These are phyloP conservation scores for Pythium monospermum DNA, from an alignment of 352 stramenopile species.

Conservation along the genomic window DNA sequence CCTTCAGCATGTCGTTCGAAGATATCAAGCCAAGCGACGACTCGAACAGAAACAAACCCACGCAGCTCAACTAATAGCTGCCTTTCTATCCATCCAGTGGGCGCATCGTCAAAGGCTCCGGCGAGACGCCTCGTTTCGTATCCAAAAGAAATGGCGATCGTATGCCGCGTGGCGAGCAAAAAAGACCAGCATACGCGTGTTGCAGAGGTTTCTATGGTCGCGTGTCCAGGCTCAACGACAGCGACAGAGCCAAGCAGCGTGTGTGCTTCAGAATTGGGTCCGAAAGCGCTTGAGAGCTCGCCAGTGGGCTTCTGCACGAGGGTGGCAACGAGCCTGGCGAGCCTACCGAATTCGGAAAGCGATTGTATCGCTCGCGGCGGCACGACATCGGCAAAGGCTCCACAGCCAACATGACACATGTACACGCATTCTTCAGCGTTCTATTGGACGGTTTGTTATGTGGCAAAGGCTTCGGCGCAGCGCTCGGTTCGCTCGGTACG, in stretches of 20 bases:
- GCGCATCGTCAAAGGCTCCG: constrained; percentile 12
- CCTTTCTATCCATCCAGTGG: constrained; percentile 25
- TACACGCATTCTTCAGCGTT: constrained; percentile 43
- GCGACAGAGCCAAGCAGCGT: background rate
- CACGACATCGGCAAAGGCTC: constrained; percentile 27
- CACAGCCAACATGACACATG: constrained; percentile 25
- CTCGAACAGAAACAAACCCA: constrained; percentile 8
- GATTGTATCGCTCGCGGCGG: constrained; percentile 1
- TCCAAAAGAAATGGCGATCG: constrained; percentile 25
- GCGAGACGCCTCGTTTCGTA: constrained; percentile 22
- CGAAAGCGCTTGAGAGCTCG: constrained; percentile 1
- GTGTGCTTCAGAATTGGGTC: constrained; percentile 34
- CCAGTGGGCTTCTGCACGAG: constrained; percentile 8
- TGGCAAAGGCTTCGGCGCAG: constrained; percentile 26
- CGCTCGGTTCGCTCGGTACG: constrained; percentile 22
- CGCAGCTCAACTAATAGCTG: constrained; percentile 28
- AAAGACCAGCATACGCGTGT: constrained; percentile 6
- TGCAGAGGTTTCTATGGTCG: constrained; percentile 22
- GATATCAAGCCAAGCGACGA: constrained; percentile 13
- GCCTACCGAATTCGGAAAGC: constrained; percentile 9
- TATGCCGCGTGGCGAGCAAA: constrained; percentile 6
- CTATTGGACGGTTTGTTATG: constrained; percentile 24
- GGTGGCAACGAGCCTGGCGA: constrained; percentile 48
- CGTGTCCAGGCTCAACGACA: constrained; percentile 7
- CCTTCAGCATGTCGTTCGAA: constrained; percentile 63